Base-by-base conservation (phyloP, 2,329 filamentous ascomycete genomes). In the Chalara sp. region DNA sequence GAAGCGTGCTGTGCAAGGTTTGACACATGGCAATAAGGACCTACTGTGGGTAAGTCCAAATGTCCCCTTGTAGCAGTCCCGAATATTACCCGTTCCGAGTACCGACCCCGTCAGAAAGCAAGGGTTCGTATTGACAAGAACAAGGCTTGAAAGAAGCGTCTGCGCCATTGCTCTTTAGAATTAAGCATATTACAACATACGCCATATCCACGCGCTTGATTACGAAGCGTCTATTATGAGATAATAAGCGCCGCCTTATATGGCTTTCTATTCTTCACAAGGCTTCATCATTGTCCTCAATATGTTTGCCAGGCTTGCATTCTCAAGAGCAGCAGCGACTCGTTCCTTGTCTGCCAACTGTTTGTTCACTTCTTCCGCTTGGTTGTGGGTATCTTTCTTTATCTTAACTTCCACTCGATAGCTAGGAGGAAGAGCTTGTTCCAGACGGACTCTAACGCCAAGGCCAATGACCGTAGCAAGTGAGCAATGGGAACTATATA, bases 341-440 rank as follows among this genome's bases (percentile, higher is more conserved):
- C 93, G 78, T 72, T 99, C 93, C 75, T 97, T 99, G 71, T 99
- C 93, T 33, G 84, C 88, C 42, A 99, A 74, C 70, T 99, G 93
- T 75, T 96, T 96, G 72, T 95, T 96, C 48, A 96, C 90, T 67
- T 96, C 90, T 56, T 96, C 90, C 44, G 89, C 92, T 54, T 95
- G 95, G 58, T 83, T 89, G 68, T 97, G 93, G n/a, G 90, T 93
- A 55, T 91, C 92, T 70, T 95, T 87, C 69, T 97, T 96, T 69
- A 96, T 95, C 61, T 85, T 81, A 44, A 97, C 89, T 68, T 97
- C 91, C 47, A 97, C 80, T 37, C 93, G 82, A 68, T 93, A 99
- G 63, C 92, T 87, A 33, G 93, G 88, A 3, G 93, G 93, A 52
- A 99, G 76, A 8, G 88, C 86, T 67, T 95, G 87, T 71, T 97